These are phyloP conservation scores for Talaromyces sp. DNA, from an alignment of 2,329 filamentous ascomycete species.

Conservation along the genomic window DNA sequence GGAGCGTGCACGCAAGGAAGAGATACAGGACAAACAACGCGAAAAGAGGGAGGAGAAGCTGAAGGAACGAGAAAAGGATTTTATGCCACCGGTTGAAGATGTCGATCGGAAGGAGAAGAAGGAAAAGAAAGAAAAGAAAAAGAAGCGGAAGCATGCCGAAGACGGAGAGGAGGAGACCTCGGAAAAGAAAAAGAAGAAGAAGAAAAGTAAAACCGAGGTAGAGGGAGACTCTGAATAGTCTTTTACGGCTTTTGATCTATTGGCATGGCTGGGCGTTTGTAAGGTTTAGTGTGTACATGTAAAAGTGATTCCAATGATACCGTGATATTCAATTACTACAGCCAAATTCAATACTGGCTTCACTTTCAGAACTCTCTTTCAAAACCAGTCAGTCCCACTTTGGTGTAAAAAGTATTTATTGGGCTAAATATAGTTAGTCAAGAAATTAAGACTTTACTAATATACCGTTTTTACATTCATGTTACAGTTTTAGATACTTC, in stretches of 20 bases:
- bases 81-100: conserved; percentile 77
- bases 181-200: conserved; percentile 49
- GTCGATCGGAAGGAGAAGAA: conserved; percentile 51
- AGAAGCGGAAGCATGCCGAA: conserved; percentile 24
- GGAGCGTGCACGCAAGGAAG: conserved; percentile 73
- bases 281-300: neutral
- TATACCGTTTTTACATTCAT: too few relatives aligned
- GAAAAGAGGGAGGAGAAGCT: conserved; percentile 83
- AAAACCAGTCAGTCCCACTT: too few relatives aligned
- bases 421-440: too few relatives aligned
- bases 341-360: too few relatives aligned
- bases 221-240: neutral
- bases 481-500: too few relatives aligned
- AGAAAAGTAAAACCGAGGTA: neutral
- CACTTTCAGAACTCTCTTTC: too few relatives aligned
- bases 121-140: conserved; percentile 26
- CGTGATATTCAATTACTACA: neutral
- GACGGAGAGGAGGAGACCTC: conserved; percentile 4
- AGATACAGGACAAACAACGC: conserved; percentile 77
- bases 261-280: neutral
- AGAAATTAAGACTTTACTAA: too few relatives aligned
- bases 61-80: conserved; percentile 78
- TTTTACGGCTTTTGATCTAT: neutral
- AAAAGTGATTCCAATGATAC: neutral
- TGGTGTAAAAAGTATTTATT: too few relatives aligned